Base-by-base conservation (phyloP, 2,329 filamentous ascomycete genomes). In the Malbranchea zuffiana region DNA sequence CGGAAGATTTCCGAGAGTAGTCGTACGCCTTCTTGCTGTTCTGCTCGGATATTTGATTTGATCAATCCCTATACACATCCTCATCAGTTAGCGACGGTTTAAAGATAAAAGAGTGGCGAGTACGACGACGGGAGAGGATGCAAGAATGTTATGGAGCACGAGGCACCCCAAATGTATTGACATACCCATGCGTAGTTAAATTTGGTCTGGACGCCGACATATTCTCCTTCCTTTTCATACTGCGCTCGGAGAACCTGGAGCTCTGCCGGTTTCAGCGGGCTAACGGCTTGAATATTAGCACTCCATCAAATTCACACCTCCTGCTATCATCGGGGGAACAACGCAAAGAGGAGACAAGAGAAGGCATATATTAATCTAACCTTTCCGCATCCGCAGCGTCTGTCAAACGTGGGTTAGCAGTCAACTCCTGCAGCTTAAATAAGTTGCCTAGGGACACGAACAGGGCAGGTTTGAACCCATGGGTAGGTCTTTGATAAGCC, bases 101-200 rank as follows among this genome's bases (percentile, higher is more conserved):
- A n/a, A n/a, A n/a, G n/a, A n/a, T 31, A 3, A 31, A 6, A 5
- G n/a, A 31, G 28, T 13, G 10, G 11, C 12, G 17, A 21, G 13
- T 11, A 23, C 16, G 25, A 30, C 37, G 16, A 33, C 17, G 31
- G 39, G 16, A 15, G 12, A 17, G 17, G 28, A 31, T 26, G 20
- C 12, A 15, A 13, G 16, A 7, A 3, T 17, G 2, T 11, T 21
- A 11, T 2, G 16, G 11, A 6, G n/a, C n/a, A n/a, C n/a, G n/a
- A 28, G 33, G 5, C 15, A 6, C 32, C 19, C 24, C 8, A 23
- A 23, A n/a, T n/a, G n/a, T n/a, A n/a, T n/a, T n/a, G n/a, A 50
- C 69, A 40, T 75, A 93, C 86, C 90, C 90, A 98, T 57, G 90
- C 88, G 62, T 88, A 96, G 76, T 98, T 98, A 75, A 98, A 98